Percentiles rank a stretch among this genome's conserved stretches.
Evolutionary conservation across 768 basidiomycete genomes (phyloP).

Genomic region (Suillus tomentosus): DNA sequence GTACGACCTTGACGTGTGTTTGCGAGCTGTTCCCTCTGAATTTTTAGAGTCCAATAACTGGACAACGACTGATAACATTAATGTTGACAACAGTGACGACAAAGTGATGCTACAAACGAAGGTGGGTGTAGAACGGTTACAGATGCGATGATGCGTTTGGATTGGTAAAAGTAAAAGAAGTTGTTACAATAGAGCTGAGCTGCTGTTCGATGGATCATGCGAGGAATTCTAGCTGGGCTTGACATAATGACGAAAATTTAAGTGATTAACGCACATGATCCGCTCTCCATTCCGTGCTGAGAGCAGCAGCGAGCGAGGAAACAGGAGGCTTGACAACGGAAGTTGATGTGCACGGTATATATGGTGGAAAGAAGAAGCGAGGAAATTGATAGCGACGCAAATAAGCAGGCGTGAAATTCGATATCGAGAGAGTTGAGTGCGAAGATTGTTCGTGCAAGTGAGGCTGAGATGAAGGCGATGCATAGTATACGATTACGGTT

Average conservation of each 20-base stretch:
- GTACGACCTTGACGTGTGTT: not conserved
- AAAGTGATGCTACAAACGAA: slow-evolving; percentile 29
- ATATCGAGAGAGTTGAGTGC: slow-evolving; percentile 33
- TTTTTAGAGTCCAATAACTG: slow-evolving; percentile 1
- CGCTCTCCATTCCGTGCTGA: slow-evolving; percentile 21
- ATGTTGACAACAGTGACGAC: slow-evolving; percentile 3
- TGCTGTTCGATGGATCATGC: slow-evolving; percentile 22
- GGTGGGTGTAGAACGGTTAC: slow-evolving; percentile 26
- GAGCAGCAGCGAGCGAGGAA: slow-evolving; percentile 20
- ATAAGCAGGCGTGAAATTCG: slow-evolving; percentile 11
- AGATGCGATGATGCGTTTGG: slow-evolving; percentile 25
- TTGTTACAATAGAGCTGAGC: slow-evolving; percentile 25
- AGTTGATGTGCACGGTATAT: slow-evolving; percentile 13
- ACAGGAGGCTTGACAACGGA: slow-evolving; percentile 20
- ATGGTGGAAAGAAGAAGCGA: slow-evolving; percentile 8
- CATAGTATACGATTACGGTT: slow-evolving; percentile 23
- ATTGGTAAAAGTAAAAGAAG: slow-evolving; percentile 22
- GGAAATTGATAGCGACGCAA: slow-evolving; percentile 5
- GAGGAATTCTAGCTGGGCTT: slow-evolving; percentile 27
- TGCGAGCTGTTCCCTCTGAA: not conserved
- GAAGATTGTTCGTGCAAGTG: slow-evolving; percentile 32
- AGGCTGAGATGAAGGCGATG: slow-evolving; percentile 27
- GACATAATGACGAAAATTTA: slow-evolving; percentile 11
- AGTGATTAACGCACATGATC: slow-evolving; percentile 26
- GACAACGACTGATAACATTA: slow-evolving; percentile 4